Evolutionary conservation across 768 basidiomycete genomes (phyloP).

Genomic region (Naganishia onofrii): DNA sequence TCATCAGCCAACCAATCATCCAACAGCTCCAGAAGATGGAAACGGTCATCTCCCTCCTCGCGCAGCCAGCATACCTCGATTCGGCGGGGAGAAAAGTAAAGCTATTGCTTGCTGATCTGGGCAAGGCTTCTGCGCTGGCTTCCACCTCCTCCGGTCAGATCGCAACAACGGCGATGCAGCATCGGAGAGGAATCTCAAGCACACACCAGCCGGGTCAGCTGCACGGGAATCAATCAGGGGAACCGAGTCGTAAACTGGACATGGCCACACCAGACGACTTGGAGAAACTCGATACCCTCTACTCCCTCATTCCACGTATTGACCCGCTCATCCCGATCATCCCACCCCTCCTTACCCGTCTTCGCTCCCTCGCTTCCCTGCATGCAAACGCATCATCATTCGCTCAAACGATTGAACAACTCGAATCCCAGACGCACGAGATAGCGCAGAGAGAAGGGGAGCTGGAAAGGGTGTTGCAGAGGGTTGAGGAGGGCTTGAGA

Average conservation of each 20-base stretch:
- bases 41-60: constrained; percentile 78
- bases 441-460: constrained; percentile 68
- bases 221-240: not conserved
- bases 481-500: constrained; percentile 73
- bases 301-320: constrained; percentile 53
- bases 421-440: constrained; percentile 67
- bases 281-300: constrained; percentile 50
- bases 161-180: not conserved
- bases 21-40: constrained; percentile 77
- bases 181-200: not conserved
- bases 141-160: not conserved
- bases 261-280: constrained; percentile 43
- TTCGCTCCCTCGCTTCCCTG: constrained; percentile 76
- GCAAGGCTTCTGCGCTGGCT: constrained; percentile 60
- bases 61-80: constrained; percentile 94
- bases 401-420: constrained; percentile 61
- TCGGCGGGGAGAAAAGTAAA: constrained; percentile 91
- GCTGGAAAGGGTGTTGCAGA: constrained; percentile 65
- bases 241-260: not conserved
- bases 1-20: constrained; percentile 56
- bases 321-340: constrained; percentile 56
- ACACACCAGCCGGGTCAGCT: not conserved
- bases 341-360: constrained; percentile 79
- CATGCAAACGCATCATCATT: constrained; percentile 81
- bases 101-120: constrained; percentile 84